phyloP scores from a whole-genome alignment of 2,329 filamentous ascomycete species.

The Stagonosporopsis cucurbitacearum region DNA sequence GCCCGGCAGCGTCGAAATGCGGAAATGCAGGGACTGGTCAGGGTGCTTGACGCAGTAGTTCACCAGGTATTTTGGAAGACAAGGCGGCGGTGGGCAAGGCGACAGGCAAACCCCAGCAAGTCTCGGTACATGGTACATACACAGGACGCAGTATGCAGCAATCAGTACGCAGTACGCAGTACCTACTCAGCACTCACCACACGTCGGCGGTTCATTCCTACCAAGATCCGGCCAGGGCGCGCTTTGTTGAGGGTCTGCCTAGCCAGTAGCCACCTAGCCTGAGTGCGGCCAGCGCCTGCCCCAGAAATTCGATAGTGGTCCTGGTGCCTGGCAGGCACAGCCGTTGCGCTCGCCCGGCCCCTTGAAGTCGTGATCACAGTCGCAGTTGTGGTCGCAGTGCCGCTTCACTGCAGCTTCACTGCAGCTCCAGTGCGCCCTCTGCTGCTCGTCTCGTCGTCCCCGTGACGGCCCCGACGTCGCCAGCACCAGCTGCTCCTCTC shows the following conservation, averaged over 20 bases:
- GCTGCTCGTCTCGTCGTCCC: constrained; percentile 2
- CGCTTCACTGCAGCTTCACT: constrained; percentile 18
- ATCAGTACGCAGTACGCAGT: too few relatives aligned
- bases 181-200: too few relatives aligned
- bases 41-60: constrained; percentile 3
- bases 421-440: constrained; percentile 18
- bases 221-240: too few relatives aligned
- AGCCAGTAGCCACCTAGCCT: background rate
- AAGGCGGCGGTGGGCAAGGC: constrained; percentile 1
- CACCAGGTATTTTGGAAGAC: constrained; percentile 5
- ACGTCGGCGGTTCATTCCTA: too few relatives aligned
- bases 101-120: background rate
- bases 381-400: constrained; percentile 16
- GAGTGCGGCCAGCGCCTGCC: constrained; percentile 1
- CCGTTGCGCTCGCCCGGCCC: constrained; percentile 14
- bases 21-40: constrained; percentile 14
- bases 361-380: background rate
- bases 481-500: constrained; percentile 8
- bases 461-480: constrained; percentile 13
- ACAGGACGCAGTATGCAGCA: too few relatives aligned
- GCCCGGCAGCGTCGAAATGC: constrained; percentile 11
- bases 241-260: constrained; percentile 7
- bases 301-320: constrained; percentile 16
- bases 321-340: constrained; percentile 26
- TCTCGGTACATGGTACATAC: too few relatives aligned